These are phyloP conservation scores for Sugiyamaella chiloensis DNA, from an alignment of 805 yeast genomes.

Conservation along the genomic window DNA sequence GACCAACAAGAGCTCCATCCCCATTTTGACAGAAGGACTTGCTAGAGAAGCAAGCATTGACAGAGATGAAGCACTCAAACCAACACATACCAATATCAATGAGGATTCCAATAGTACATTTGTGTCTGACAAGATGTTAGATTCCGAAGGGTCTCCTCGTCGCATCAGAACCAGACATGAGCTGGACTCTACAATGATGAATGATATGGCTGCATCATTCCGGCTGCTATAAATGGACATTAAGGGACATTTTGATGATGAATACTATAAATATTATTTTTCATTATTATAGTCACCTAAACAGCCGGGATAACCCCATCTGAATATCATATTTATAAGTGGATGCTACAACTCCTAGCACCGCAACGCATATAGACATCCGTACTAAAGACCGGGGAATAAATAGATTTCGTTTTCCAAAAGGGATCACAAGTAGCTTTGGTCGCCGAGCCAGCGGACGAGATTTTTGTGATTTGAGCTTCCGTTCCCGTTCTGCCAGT, in stretches of 20 bases:
- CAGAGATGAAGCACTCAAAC: neutral
- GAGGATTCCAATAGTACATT: neutral
- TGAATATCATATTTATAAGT: slow-evolving; percentile 11
- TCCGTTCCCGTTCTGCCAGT: slow-evolving; percentile 5
- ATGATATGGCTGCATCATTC: slow-evolving; percentile 7
- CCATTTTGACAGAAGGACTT: too few species aligned
- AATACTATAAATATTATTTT: too few species aligned
- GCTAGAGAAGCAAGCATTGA: neutral
- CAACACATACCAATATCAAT: neutral
- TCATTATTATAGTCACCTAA: too few species aligned
- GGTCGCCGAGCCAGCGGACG: neutral
- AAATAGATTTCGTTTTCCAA: neutral
- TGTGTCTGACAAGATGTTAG: too few species aligned
- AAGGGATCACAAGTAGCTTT: neutral
- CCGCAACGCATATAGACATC: slow-evolving; percentile 20
- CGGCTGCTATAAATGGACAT: neutral
- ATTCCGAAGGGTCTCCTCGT: neutral
- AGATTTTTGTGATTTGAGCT: slow-evolving; percentile 1
- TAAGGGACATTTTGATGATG: neutral
- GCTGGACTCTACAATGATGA: slow-evolving; percentile 8
- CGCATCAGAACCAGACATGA: slow-evolving; percentile 6
- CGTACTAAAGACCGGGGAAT: slow-evolving; percentile 9
- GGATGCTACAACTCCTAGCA: slow-evolving; percentile 13
- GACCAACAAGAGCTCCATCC: too few species aligned
- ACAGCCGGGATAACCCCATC: slow-evolving; percentile 1